These are phyloP conservation scores for Beverwykella pulmonaria DNA, from an alignment of 495 filamentous ascomycete species.

Conservation along the genomic window DNA sequence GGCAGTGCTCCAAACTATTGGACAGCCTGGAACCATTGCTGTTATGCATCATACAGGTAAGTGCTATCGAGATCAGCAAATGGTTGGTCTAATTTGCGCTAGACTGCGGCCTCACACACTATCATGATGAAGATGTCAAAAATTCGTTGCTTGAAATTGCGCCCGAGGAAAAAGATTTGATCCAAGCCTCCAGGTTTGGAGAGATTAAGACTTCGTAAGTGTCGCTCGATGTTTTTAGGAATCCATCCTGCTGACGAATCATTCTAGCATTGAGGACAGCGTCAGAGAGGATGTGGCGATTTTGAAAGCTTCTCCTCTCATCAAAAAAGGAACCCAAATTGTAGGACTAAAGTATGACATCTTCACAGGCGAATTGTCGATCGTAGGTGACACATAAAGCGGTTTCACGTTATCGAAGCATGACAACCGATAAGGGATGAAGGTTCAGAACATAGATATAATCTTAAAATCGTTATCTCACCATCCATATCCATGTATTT, in stretches of 20 bases:
- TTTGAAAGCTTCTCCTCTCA: constrained; percentile 40
- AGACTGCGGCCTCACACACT: constrained; percentile 43
- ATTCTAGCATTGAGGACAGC: constrained; percentile 40
- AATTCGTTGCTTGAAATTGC: constrained; percentile 35
- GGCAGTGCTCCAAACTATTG: constrained; percentile 41
- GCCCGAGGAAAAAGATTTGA: constrained; percentile 32
- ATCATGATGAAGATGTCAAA: constrained; percentile 36
- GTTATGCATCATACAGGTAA: constrained; percentile 38
- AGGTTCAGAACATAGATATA: too few relatives aligned
- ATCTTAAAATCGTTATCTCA: too few relatives aligned
- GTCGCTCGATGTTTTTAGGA: too few relatives aligned
- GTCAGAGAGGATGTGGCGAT: constrained; percentile 40
- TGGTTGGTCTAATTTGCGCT: background rate
- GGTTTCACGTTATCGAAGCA: too few relatives aligned
- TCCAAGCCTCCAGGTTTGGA: constrained; percentile 38
- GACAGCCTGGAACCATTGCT: constrained; percentile 35
- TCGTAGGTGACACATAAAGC: too few relatives aligned
- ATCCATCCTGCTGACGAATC: background rate
- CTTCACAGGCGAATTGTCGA: constrained; percentile 26
- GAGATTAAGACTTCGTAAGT: constrained; percentile 39
- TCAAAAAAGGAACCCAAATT: constrained; percentile 38
- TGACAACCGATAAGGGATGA: too few relatives aligned
- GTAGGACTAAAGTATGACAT: constrained; percentile 44
- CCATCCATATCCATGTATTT: too few relatives aligned
- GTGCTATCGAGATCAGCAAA: background rate